Evolutionary conservation across 2,329 filamentous ascomycete genomes (phyloP), one percentile per base, ranked within the genome.

Genomic region (Taxawa tesnikishii): DNA sequence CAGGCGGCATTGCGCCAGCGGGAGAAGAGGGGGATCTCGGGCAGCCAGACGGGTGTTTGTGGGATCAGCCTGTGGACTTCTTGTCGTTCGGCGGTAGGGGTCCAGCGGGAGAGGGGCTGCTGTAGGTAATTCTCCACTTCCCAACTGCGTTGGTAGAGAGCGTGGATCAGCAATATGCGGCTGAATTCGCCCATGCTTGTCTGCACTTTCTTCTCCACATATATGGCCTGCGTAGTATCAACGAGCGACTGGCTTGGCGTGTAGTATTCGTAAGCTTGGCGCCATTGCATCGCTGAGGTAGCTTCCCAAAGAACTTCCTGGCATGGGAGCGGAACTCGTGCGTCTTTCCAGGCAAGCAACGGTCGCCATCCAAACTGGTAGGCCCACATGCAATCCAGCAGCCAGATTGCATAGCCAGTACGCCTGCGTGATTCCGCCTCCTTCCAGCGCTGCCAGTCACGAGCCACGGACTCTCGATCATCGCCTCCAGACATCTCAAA

Each of bases 81-180:
- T 19, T 49, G 42, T 15, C 42, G 26, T n/a, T 32, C 32, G 7
- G 38, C 41, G 15, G 37, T 37, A 7, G 51, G 51, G 13, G 37
- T 41, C 48, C 47, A 55, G 4, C 43, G 59, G 3, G 60, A 60
- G 1, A 70, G 53, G 1, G 59, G 61, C 14, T 61, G 53, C 24
- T 50, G 53, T 29, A 61, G 59, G 31, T 64, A 63, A 11, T 54
- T 50, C 9, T 58, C 55, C 1, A 70, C 58, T 33, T 68, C 60
- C 59, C 63, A 66, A 30, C 60, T 62, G 24, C 63, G 54, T 15
- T 59, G 59, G 33, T 65, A 68, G 6, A 70, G 52, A 4, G 63
- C 65, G 42, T 68, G 65, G 15, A 70, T 57, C 12, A 67, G 51
- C 6, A 70, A 46, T 15, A 62, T 54, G 8, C 64, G 58, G 19